Evolutionary conservation across 805 yeast genomes (phyloP).

Genomic region (Sugiyamaella lignohabitans): DNA sequence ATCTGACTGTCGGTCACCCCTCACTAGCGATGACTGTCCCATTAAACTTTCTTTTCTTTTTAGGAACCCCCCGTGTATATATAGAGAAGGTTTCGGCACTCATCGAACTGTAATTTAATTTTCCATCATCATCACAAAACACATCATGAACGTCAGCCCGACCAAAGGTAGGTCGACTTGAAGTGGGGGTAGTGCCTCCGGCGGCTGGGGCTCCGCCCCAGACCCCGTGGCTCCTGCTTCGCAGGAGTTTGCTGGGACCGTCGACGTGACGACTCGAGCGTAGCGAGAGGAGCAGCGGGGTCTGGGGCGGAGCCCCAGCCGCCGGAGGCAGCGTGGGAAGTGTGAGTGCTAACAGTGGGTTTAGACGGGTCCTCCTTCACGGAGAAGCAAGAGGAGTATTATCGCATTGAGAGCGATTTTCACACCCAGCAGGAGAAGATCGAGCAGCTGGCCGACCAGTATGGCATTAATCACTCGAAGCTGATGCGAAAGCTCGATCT

Average conservation of each 20-base stretch:
- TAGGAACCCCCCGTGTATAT: too few species aligned
- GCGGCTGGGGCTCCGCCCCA: too few species aligned
- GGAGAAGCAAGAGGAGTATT: background rate
- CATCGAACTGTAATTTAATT: too few species aligned
- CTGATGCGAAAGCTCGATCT: constrained; percentile 61
- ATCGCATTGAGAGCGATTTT: background rate
- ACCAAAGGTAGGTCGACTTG: background rate
- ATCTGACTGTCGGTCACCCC: too few species aligned
- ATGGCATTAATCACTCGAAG: constrained; percentile 47
- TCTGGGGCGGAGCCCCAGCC: background rate
- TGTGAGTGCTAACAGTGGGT: background rate
- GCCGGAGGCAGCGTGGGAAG: constrained; percentile 1
- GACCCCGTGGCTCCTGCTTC: too few species aligned
- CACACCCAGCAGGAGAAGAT: constrained; percentile 12
- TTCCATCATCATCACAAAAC: too few species aligned
- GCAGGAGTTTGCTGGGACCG: too few species aligned
- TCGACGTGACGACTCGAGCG: too few species aligned
- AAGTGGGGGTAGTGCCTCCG: background rate
- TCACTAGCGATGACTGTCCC: too few species aligned
- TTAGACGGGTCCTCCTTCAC: background rate
- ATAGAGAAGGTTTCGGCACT: too few species aligned
- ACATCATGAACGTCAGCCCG: background rate
- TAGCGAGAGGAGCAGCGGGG: background rate
- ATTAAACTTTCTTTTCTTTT: too few species aligned
- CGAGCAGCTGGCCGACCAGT: constrained; percentile 36